These are phyloP conservation scores for Sporothrix mexicana DNA, from an alignment of 2,329 filamentous ascomycete genomes.

Conservation along the genomic window DNA sequence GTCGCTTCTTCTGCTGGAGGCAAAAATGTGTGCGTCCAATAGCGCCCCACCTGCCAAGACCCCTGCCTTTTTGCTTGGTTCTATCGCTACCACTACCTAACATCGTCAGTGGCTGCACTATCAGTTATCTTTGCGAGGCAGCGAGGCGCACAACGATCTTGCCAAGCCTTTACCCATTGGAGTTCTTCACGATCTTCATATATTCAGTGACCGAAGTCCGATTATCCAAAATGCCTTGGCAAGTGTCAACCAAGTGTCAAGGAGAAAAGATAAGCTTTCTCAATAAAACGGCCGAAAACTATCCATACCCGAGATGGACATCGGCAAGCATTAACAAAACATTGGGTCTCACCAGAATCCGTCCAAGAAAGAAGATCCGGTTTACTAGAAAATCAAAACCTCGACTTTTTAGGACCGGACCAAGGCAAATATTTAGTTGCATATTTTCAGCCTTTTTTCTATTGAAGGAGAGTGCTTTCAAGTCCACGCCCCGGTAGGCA, in stretches of 20 bases:
- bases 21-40: conserved; percentile 13
- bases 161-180: conserved; percentile 18
- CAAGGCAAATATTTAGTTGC: too few species aligned
- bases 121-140: neutral
- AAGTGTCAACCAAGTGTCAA: too few species aligned
- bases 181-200: too few species aligned
- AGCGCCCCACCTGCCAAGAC: conserved; percentile 15
- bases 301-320: conserved; percentile 25
- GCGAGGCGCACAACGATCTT: neutral
- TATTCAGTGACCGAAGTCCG: neutral
- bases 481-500: too few species aligned
- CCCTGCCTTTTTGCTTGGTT: conserved; percentile 5
- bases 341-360: too few species aligned
- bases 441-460: too few species aligned
- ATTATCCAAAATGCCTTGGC: too few species aligned
- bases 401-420: too few species aligned
- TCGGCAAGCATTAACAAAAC: neutral
- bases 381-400: too few species aligned
- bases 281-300: neutral
- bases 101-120: neutral
- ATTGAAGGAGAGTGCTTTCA: too few species aligned
- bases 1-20: neutral
- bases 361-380: too few species aligned
- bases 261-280: too few species aligned
- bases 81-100: neutral